phyloP scores from a whole-genome alignment of 78 protist species.

The Isochrysis galbana region DNA sequence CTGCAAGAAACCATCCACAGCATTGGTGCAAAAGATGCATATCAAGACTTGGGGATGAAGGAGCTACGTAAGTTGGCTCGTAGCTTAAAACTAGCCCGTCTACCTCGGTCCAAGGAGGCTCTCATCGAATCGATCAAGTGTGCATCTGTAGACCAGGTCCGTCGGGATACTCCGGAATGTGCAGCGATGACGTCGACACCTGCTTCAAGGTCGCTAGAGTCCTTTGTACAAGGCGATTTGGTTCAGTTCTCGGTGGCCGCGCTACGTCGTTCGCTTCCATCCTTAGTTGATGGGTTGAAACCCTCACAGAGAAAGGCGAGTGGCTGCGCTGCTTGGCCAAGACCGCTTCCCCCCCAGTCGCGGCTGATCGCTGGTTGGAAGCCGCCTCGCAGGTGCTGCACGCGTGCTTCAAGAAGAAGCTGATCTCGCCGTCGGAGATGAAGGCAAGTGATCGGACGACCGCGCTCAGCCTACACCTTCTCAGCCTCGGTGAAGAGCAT shows the following conservation, averaged over 20 bases:
- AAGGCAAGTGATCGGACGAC: slow-evolving; percentile 43
- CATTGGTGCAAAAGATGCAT: no score
- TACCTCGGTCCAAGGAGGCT: neutral
- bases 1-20: no score
- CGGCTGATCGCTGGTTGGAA: slow-evolving; percentile 92
- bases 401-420: slow-evolving; percentile 89
- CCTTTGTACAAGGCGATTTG: slow-evolving; percentile 38
- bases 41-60: no score
- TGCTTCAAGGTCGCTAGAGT: neutral
- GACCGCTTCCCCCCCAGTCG: slow-evolving; percentile 59
- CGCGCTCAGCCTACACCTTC: no score
- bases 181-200: no score
- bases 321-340: neutral
- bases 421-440: slow-evolving; percentile 67
- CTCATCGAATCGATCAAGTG: neutral
- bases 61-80: no score
- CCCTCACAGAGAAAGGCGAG: slow-evolving; percentile 3
- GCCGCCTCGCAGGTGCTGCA: no score
- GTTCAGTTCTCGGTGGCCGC: slow-evolving; percentile 79
- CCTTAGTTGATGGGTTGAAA: slow-evolving; percentile 74
- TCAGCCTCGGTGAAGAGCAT: no score
- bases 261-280: slow-evolving; percentile 88
- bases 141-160: no score
- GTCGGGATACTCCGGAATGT: no score
- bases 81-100: no score